Base-by-base conservation (phyloP, 2,329 filamentous ascomycete genomes). In the Ophiostoma sp. region DNA sequence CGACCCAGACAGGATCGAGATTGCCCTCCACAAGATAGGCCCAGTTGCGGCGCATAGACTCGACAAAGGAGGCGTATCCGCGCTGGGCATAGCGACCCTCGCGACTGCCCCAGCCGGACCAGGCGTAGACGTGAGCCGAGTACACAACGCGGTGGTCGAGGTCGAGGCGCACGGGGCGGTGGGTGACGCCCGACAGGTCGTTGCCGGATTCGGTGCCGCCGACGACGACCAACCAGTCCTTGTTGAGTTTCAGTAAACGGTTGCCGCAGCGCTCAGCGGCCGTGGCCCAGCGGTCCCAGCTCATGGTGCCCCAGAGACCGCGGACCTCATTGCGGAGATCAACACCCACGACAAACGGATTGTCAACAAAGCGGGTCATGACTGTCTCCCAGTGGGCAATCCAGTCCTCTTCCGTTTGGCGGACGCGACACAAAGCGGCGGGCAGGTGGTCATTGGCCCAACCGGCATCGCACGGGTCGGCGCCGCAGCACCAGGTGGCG, bases 261-360 rank as follows among this genome's bases (percentile, higher is more conserved):
- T 91, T 90, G 64, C 89, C 88, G 74, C 88, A 90, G 74, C 83
- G 83, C 81, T 92, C 90, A 39, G 90, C 89, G 0, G 90, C 90
- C 0, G 83, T 79, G 0, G 90, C 90, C 89, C 90, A 92, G 71
- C 83, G 84, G 33, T 84, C 81, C 90, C 91, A 92, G 6, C 87
- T 82, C 87, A 92, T 91, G 17, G 90, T 91, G 42, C 90, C 90
- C 89, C 89, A 91, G 52, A 91, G 82, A 6, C 90, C 90, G 69
- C 90, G 86, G 50, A 91, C 89, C 81, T 92, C 90, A 80, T 92
- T 92, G 73, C 90, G 86, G 75, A 92, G 83, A 80, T 92, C 90
- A 1, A 86, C 89, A 31, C 89, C 90, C 73, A 92, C 86, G 57
- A 92, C 90, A 52, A 87, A 82, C 2, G 87, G 85, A 78, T 92